These are phyloP conservation scores for Fraxinus pennsylvanica DNA, from an alignment of 257 asterid species.

Conservation along the genomic window DNA sequence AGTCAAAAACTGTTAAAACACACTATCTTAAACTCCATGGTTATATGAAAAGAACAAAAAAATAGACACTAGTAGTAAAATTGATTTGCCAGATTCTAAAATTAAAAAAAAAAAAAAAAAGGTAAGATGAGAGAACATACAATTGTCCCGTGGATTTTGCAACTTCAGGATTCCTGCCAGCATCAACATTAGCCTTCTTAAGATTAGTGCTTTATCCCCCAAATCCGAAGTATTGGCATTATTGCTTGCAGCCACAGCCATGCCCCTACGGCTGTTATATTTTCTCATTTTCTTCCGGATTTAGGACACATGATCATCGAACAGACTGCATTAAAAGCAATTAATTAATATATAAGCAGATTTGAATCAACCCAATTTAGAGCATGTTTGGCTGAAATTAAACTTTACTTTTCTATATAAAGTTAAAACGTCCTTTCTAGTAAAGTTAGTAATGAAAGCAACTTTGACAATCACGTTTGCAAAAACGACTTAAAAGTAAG, in stretches of 20 bases:
- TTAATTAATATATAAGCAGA: not conserved
- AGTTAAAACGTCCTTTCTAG: too few relatives aligned
- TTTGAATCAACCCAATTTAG: not conserved
- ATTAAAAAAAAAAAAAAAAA: too few relatives aligned
- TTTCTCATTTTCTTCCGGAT: slow-evolving; percentile 1
- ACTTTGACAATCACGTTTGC: too few relatives aligned
- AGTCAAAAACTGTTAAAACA: not conserved
- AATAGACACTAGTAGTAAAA: not conserved
- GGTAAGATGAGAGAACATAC: not conserved
- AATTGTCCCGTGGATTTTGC: not conserved
- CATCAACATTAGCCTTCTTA: not conserved
- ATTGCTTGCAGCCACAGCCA: not conserved
- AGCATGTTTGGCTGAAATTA: not conserved
- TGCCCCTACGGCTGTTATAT: not conserved
- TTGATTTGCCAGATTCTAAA: not conserved
- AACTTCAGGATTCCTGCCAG: not conserved
- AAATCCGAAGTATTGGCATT: not conserved
- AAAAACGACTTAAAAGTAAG: not conserved
- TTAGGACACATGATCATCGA: not conserved
- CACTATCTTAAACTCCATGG: not conserved
- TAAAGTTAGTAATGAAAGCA: too few relatives aligned
- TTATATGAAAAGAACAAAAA: not conserved
- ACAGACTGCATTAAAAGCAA: not conserved
- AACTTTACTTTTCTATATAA: too few relatives aligned
- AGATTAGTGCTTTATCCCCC: not conserved